Evolutionary conservation across 2,329 filamentous ascomycete species (phyloP), one percentile per base, ranked within the genome.

Genomic region (Raffaelea albimanens): DNA sequence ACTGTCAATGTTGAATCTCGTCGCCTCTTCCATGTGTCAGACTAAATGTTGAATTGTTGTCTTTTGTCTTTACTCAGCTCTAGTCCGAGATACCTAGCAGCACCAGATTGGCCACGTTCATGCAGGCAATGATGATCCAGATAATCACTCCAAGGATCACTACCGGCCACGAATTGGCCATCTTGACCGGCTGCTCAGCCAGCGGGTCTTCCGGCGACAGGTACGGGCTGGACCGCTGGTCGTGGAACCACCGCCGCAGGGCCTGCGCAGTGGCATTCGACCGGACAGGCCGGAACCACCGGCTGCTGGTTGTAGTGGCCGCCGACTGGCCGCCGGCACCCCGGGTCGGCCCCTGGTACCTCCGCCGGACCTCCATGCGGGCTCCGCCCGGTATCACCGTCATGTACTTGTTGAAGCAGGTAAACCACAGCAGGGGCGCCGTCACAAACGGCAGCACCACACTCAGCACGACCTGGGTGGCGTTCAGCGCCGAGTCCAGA

Each of bases 361-460:
- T 47, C 18, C 34, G 20, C 14, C 51, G 49, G 39, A 59, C 45
- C 8, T 59, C 56, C 46, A 62, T 63, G 11, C 63, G 57, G 7
- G 67, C 64, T 21, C 62, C 60, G 31, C 72, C 71, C 2, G 72
- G 65, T 48, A 65, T 62, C 5, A 87, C 83, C 9, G 79, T 86
- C 88, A 95, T 95, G 64, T 84, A 93, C 58, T 80, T 80, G 55
- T 80, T 77, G 40, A 83, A 74, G 56, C 84, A 87, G 0, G 88
- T 95, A 58, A 94, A 94, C 66, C 85, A 94, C 48, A 95, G 83
- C 29, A 95, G 67, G 2, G 88, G 88, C 1, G 87, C 85, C 1
- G 78, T 81, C n/a, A 91, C 78, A 59, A 95, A 90, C 0, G 88
- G 88, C 45, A 95, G 62, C 13, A 89, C 85, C 11, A 90, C 75